These are phyloP conservation scores for Gracilaria domingensis DNA, from an alignment of 23 red algal genomes.

Conservation along the genomic window DNA sequence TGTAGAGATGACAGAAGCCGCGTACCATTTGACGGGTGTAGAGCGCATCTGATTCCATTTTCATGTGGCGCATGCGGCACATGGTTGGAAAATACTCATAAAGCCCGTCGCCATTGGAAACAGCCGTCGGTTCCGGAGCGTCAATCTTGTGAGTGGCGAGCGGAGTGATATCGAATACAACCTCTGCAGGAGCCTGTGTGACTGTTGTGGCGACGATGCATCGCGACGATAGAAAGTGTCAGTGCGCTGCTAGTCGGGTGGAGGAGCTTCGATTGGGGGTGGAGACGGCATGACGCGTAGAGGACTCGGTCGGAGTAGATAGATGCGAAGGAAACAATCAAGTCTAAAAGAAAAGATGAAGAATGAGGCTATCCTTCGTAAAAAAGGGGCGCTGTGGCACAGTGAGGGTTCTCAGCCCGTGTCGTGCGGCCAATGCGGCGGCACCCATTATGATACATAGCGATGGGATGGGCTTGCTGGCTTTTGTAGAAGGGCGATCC, in stretches of 20 bases:
- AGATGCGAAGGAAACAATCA: slow-evolving; percentile 34
- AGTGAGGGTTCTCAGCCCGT: neutral
- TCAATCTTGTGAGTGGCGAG: slow-evolving; percentile 74
- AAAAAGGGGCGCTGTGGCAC: neutral
- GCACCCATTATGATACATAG: neutral
- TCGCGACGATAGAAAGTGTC: slow-evolving; percentile 11
- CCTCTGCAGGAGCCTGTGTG: slow-evolving; percentile 36
- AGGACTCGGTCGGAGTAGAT: neutral
- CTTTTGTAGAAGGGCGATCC: neutral
- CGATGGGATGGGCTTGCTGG: neutral
- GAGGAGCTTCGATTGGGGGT: neutral
- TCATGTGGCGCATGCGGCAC: slow-evolving; percentile 93
- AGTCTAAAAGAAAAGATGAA: slow-evolving; percentile 52
- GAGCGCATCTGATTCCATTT: slow-evolving; percentile 92
- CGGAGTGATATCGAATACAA: slow-evolving; percentile 68
- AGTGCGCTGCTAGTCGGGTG: neutral
- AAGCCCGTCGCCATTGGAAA: slow-evolving; percentile 78
- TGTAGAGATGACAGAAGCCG: slow-evolving; percentile 99
- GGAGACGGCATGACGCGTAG: neutral
- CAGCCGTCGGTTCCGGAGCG: slow-evolving; percentile 59
- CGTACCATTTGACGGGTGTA: slow-evolving; percentile 88
- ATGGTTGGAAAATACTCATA: slow-evolving; percentile 83
- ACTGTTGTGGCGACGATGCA: neutral
- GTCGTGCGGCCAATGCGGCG: slow-evolving; percentile 1
- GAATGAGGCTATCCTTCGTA: slow-evolving; percentile 53